A percentile compares a stretch with the other conserved stretches of the same genome.
Conservation (phyloP, 306 rosid species). For the Gillenia trifoliata region DNA sequence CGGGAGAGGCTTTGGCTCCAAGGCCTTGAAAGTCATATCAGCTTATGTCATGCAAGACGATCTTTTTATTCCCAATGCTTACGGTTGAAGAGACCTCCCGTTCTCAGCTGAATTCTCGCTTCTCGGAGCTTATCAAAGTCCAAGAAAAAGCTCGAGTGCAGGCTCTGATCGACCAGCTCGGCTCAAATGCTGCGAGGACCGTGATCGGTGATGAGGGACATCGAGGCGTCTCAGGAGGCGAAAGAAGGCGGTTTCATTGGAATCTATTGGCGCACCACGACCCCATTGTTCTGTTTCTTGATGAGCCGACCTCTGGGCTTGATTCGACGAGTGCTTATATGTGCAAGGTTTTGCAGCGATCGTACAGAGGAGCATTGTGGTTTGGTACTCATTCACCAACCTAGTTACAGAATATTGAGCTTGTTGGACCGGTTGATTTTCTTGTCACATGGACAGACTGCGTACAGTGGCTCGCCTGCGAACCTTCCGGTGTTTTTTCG, state of each 20-base stretch:
- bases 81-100: constrained; percentile 95
- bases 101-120: constrained; percentile 83
- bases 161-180: constrained; percentile 74
- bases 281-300: constrained; percentile 75
- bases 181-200: constrained; percentile 58
- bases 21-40: constrained; percentile 61
- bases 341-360: constrained; percentile 84
- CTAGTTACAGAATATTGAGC: constrained; percentile 74
- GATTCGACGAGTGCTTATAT: constrained; percentile 92
- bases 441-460: constrained; percentile 82
- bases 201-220: constrained; percentile 91
- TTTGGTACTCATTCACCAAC: constrained; percentile 86
- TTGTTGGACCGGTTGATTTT: constrained; percentile 68
- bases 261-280: too few relatives aligned
- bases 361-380: constrained; percentile 76
- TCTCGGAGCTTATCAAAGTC: constrained; percentile 70
- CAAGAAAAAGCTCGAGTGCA: constrained; percentile 72
- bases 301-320: constrained; percentile 87
- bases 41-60: constrained; percentile 99
- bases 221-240: constrained; percentile 87
- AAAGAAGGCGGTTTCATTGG: constrained; percentile 92
- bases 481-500: constrained; percentile 45
- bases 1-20: constrained; percentile 53
- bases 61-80: constrained; percentile 89
- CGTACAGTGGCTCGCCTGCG: constrained; percentile 58